Conservation (phyloP, 306 rosid species). For the Canavalia ensiformis region DNA sequence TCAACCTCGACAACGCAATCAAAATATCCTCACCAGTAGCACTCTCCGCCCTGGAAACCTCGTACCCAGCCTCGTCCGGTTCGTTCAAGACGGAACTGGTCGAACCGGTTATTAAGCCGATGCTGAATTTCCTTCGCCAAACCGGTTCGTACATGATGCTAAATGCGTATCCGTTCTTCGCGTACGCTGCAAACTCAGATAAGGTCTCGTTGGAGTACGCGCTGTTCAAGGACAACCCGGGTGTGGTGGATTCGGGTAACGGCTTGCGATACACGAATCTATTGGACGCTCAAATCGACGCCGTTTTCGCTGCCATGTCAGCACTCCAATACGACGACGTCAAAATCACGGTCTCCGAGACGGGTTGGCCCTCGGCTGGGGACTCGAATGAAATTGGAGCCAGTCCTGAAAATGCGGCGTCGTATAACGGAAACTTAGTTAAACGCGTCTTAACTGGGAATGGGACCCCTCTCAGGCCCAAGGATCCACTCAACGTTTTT, state of each 20-base stretch:
- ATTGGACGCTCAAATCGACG: conserved; percentile 85
- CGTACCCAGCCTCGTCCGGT: conserved; percentile 84
- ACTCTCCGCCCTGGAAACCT: conserved; percentile 63
- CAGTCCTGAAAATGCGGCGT: conserved; percentile 66
- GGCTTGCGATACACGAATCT: conserved; percentile 66
- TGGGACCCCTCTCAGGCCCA: conserved; percentile 76
- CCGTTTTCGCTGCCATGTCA: conserved; percentile 83
- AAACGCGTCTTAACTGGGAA: conserved; percentile 56
- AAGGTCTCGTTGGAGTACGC: conserved; percentile 72
- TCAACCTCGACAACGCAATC: conserved; percentile 55
- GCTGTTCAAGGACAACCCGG: conserved; percentile 63
- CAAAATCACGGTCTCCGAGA: conserved; percentile 63
- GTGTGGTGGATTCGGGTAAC: conserved; percentile 77
- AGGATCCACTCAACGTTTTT: conserved; percentile 57
- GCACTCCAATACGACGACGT: conserved; percentile 70
- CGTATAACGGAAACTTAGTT: conserved; percentile 84
- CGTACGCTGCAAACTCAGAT: conserved; percentile 62
- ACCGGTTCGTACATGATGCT: conserved; percentile 77
- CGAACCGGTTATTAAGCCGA: conserved; percentile 78
- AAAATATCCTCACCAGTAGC: conserved; percentile 84
- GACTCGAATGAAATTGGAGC: conserved; percentile 79
- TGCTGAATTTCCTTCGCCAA: conserved; percentile 64
- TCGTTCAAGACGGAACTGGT: conserved; percentile 70
- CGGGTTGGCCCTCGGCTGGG: conserved; percentile 90
- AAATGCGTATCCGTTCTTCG: conserved; percentile 84